phyloP scores from a whole-genome alignment of 73 alveolate genomes.

The Paraurostyla sp. region DNA sequence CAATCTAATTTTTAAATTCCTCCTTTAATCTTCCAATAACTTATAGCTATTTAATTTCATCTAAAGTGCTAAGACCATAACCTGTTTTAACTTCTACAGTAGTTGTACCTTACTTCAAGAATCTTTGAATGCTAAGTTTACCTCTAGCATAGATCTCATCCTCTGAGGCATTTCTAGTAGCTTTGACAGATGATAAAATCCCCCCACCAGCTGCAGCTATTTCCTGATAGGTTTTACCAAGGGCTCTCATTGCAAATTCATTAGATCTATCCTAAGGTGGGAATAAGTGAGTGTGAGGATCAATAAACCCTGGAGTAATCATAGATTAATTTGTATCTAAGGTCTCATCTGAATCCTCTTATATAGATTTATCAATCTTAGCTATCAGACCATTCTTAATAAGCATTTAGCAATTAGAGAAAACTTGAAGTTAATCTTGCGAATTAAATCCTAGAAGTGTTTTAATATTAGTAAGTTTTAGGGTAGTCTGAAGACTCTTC shows the following conservation, averaged over 20 bases:
- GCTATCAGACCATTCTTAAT: conserved; percentile 26
- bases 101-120: conserved; percentile 64
- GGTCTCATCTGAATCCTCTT: background rate
- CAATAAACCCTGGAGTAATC: conserved; percentile 76
- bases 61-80: conserved; percentile 68
- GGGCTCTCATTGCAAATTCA: conserved; percentile 74
- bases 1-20: conserved; percentile 33
- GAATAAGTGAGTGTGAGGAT: conserved; percentile 78
- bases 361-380: background rate
- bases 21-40: conserved; percentile 61
- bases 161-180: conserved; percentile 46
- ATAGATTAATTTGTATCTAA: background rate
- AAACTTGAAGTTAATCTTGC: background rate
- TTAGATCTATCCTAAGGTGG: conserved; percentile 75
- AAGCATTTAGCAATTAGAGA: conserved; percentile 17
- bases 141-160: conserved; percentile 50
- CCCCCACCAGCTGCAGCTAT: conserved; percentile 81
- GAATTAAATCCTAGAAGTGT: background rate
- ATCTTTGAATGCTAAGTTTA: conserved; percentile 54
- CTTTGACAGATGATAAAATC: conserved; percentile 48
- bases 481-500: background rate
- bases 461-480: conserved; percentile 25
- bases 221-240: conserved; percentile 63
- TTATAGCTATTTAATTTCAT: conserved; percentile 63
- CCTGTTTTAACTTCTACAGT: conserved; percentile 74